Evolutionary conservation across 352 stramenopile genomes (phyloP).

Genomic region (Elongisporangium anandrum): DNA sequence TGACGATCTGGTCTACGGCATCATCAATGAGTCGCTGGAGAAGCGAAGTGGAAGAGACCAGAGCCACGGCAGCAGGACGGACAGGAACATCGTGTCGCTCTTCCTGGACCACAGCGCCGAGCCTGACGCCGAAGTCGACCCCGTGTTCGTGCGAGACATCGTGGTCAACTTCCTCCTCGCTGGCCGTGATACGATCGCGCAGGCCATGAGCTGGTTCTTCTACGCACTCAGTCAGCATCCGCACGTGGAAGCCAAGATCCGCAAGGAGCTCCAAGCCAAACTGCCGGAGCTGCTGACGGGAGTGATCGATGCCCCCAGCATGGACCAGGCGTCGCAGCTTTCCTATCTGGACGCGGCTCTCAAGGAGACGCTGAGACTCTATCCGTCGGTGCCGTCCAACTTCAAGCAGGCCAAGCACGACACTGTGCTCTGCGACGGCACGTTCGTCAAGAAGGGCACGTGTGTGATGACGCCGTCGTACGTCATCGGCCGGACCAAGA

Average conservation of each 20-base stretch:
- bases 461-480: constrained; percentile 30
- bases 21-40: constrained; percentile 29
- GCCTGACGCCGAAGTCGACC: constrained; percentile 13
- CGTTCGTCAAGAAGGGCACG: constrained; percentile 11
- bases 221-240: constrained; percentile 46
- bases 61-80: not conserved
- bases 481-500: constrained; percentile 37
- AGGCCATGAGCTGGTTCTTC: constrained; percentile 72
- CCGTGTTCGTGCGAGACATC: constrained; percentile 56
- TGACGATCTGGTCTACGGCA: constrained; percentile 19
- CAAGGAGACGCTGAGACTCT: constrained; percentile 4
- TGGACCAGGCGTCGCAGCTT: constrained; percentile 26
- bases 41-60: constrained; percentile 2
- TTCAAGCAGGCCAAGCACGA: constrained; percentile 13
- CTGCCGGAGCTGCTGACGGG: constrained; percentile 15
- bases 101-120: constrained; percentile 8
- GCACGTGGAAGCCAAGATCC: constrained; percentile 37
- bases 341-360: constrained; percentile 10
- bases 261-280: constrained; percentile 31
- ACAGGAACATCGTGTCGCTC: not conserved
- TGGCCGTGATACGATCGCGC: constrained; percentile 74
- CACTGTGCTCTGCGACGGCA: constrained; percentile 23
- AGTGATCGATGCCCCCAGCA: constrained; percentile 14
- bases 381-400: constrained; percentile 4
- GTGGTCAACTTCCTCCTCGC: constrained; percentile 79